Evolutionary conservation across 495 filamentous ascomycete species (phyloP).

Genomic region (Tuber umbilicatum): DNA sequence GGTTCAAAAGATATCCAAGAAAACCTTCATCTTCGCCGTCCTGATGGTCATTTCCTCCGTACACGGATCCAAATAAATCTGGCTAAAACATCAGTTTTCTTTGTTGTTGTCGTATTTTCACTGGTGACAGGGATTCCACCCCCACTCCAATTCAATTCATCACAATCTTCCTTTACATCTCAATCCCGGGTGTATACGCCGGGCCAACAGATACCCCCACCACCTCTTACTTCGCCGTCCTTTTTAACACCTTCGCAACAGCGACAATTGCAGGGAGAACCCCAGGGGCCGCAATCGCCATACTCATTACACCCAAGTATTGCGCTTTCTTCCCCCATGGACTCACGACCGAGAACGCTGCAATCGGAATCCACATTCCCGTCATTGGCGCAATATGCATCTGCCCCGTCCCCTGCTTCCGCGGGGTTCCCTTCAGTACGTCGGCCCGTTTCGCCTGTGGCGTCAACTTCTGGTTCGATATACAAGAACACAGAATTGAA

Average conservation of each 20-base stretch:
- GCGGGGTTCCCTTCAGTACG: constrained; percentile 29
- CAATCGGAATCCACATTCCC: constrained; percentile 38
- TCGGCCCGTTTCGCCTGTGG: constrained; percentile 30
- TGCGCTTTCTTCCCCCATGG: constrained; percentile 31
- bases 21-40: constrained; percentile 38
- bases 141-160: constrained; percentile 37
- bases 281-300: constrained; percentile 37
- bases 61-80: constrained; percentile 40
- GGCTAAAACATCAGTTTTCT: constrained; percentile 40
- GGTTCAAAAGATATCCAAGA: constrained; percentile 36
- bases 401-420: constrained; percentile 29
- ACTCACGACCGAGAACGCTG: constrained; percentile 40
- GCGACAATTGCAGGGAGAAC: constrained; percentile 37
- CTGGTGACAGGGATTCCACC: constrained; percentile 37
- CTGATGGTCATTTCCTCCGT: constrained; percentile 39
- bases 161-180: constrained; percentile 20
- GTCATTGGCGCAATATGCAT: constrained; percentile 37
- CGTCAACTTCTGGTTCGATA: constrained; percentile 8
- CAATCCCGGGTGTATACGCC: constrained; percentile 31
- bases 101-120: constrained; percentile 41
- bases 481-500: constrained; percentile 27
- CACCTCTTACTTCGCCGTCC: constrained; percentile 33
- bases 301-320: constrained; percentile 36
- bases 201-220: constrained; percentile 19
- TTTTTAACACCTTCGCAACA: constrained; percentile 35